phyloP scores from a whole-genome alignment of 2,329 filamentous ascomycete genomes.

The Aspergillus udagawae region DNA sequence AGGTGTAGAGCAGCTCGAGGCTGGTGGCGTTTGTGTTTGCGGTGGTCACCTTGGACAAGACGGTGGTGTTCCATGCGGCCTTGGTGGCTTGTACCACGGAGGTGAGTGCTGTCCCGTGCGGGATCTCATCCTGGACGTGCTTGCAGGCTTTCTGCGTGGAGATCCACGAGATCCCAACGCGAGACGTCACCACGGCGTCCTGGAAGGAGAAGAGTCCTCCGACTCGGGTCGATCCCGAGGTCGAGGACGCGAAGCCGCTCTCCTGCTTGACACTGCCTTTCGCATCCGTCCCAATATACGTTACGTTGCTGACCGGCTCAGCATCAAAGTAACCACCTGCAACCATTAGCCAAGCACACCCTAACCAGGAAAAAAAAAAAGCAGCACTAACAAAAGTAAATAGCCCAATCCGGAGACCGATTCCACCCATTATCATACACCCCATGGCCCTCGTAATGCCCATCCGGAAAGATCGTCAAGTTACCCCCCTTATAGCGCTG shows the following conservation, averaged over 20 bases:
- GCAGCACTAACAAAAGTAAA: conserved; percentile 23
- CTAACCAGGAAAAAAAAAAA: no score
- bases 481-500: conserved; percentile 61
- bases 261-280: conserved; percentile 25
- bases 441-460: conserved; percentile 57
- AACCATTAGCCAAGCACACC: conserved; percentile 20
- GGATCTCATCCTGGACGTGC: conserved; percentile 57
- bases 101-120: conserved; percentile 40
- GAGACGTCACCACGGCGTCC: conserved; percentile 47
- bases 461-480: conserved; percentile 49
- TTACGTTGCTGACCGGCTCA: conserved; percentile 25
- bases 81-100: conserved; percentile 47
- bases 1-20: conserved; percentile 61
- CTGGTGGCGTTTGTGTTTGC: conserved; percentile 54
- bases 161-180: conserved; percentile 67
- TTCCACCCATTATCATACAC: conserved; percentile 68
- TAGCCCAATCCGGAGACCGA: conserved; percentile 50
- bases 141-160: conserved; percentile 57
- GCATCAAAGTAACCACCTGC: conserved; percentile 58
- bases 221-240: conserved; percentile 44
- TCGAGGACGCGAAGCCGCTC: conserved; percentile 31
- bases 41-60: conserved; percentile 62
- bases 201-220: conserved; percentile 52
- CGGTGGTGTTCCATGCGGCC: conserved; percentile 56
- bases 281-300: conserved; percentile 24